phyloP scores from a whole-genome alignment of 2,329 filamentous ascomycete species.

The Colletotrichum tabaci region DNA sequence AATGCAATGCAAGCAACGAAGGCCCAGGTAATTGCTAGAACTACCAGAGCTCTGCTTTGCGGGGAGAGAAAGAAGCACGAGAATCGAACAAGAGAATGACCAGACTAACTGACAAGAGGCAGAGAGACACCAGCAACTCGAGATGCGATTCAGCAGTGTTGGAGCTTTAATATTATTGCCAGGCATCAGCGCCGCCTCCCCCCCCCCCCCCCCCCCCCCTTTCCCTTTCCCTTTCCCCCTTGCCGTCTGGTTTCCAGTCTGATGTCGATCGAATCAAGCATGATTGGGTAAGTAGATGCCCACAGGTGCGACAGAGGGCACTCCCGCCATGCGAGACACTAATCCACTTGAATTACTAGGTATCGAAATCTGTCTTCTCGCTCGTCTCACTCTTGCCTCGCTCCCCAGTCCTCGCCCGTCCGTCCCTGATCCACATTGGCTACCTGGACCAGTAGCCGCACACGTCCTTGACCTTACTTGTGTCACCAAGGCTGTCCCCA shows the following conservation, averaged over 20 bases:
- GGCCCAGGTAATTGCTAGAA: conserved; percentile 50
- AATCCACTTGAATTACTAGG: conserved; percentile 20
- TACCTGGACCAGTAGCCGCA: neutral
- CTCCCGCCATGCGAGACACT: conserved; percentile 20
- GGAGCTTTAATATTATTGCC: conserved; percentile 32
- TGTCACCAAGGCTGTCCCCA: neutral
- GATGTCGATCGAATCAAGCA: conserved; percentile 35
- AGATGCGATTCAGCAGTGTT: conserved; percentile 7
- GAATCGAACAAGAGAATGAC: conserved; percentile 36
- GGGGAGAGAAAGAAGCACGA: conserved; percentile 25
- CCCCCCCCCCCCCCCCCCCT: no score
- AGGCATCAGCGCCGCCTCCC: neutral
- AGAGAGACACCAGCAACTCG: neutral
- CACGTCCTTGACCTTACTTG: neutral
- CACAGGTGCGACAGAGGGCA: conserved; percentile 22
- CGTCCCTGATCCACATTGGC: neutral
- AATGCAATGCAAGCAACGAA: conserved; percentile 43
- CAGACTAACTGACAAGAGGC: conserved; percentile 35
- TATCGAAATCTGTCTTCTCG: neutral
- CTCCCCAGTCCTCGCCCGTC: neutral
- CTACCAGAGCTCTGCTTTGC: conserved; percentile 65
- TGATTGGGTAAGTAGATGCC: conserved; percentile 11
- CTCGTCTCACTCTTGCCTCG: neutral
- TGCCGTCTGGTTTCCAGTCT: conserved; percentile 23
- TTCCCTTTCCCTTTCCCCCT: neutral